Evolutionary conservation across 129 eudicot species (phyloP), one percentile per base, ranked within the genome.

Genomic region (Dittrichia graveolens): DNA sequence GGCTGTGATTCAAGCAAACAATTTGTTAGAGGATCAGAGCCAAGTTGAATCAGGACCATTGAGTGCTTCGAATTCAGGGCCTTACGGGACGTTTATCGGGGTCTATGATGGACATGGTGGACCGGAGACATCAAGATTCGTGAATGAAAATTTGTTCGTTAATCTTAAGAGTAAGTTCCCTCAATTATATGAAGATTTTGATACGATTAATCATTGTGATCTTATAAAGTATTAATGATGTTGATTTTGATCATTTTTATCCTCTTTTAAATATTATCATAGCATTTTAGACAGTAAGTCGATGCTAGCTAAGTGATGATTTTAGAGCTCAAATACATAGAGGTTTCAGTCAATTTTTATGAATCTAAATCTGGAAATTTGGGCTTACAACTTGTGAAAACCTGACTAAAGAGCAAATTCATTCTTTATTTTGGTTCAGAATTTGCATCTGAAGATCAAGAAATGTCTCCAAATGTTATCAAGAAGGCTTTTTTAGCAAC

Each of bases 101-200:
- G 86, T 94, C 57, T 90, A 90, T 79, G 98, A 94, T 75, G 98
- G 98, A 40, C 98, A 94, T 79, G 98, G 98, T 52, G 98, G 98
- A 64, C 95, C 95, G 1, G 96, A 94, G 77, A 75, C 98, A 14
- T 78, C 98, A 15, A 83, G 84, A 35, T 94, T 87, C 44, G 95
- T 87, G 7, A 94, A 94, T 31, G 78, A 86, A 3, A 87, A 75
- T 54, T 24, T 94, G 61, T 94, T 94, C 73, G 61, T 65, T 41
- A 90, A 90, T 78, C 89, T 94, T 2, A 90, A 87, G 80, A 90
- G 98, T 94, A 89, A 67, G 95, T 83, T 40, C 8, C 56, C 62
- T 80, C 76, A 12, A 72, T 56, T 4, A 16, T 69, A 11, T 71
- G 5, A 16, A 12, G 4, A 19, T 1, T 13, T 70, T 41, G 75